phyloP scores from a whole-genome alignment of 1,139 yeast genomes.

The Protomyces gravidus region DNA sequence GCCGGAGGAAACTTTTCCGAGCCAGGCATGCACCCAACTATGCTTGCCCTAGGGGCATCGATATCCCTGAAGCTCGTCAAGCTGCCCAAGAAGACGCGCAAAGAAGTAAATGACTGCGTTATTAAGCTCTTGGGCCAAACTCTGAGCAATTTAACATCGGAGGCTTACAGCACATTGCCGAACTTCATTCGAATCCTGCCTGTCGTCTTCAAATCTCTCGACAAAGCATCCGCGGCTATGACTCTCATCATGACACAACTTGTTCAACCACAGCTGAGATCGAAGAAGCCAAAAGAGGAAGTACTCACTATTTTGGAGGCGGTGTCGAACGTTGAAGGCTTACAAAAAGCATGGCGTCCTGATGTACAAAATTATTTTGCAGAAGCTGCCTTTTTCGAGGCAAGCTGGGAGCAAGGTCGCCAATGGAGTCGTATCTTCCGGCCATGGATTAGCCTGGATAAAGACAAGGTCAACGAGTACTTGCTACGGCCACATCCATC shows the following conservation, averaged over 20 bases:
- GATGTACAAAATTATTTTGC: constrained; percentile 4
- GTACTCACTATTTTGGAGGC: not conserved
- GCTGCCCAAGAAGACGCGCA: not conserved
- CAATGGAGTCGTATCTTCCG: constrained; percentile 1
- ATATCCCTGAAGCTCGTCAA: not conserved
- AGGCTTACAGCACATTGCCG: not conserved
- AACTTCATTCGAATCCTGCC: not conserved
- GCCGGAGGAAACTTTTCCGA: too few species aligned
- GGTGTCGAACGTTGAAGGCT: not conserved
- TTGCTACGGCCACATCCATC: constrained; percentile 4
- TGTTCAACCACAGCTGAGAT: constrained; percentile 7
- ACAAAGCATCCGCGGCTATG: not conserved
- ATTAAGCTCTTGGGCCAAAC: not conserved
- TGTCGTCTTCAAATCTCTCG: not conserved
- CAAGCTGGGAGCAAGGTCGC: not conserved
- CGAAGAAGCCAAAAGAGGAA: not conserved
- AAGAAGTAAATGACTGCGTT: not conserved
- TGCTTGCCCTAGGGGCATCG: too few species aligned
- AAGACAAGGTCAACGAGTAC: constrained; percentile 4
- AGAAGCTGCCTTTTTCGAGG: constrained; percentile 5
- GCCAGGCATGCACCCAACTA: too few species aligned
- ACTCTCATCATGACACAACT: constrained; percentile 1
- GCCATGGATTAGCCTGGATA: constrained; percentile 1
- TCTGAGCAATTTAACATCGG: not conserved
- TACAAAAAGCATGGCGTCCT: constrained; percentile 11